Evolutionary conservation across 2,329 filamentous ascomycete genomes (phyloP), one percentile per base, ranked within the genome.

Genomic region (Plectosphaerella plurivora): DNA sequence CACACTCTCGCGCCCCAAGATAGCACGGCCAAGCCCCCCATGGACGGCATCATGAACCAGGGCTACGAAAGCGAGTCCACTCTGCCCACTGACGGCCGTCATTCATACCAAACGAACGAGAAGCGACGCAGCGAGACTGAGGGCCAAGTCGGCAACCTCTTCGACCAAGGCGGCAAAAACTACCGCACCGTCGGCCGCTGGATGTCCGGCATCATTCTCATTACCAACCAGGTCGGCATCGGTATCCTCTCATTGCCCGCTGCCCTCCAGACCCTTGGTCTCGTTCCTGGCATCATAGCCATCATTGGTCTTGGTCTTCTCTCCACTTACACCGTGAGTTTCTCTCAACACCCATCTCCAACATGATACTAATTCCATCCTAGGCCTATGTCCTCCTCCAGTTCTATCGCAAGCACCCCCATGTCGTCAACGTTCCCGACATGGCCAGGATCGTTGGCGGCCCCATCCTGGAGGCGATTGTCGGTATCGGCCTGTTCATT

Each of bases 381-480:
- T 8, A 33, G 1, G 67, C 86, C 11, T 64, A 66, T 16, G 62
- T 63, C 36, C 59, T 68, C 28, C 87, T 85, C 81, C 81, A 85
- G 62, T 89, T 88, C 66, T 89, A 84, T 65, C 70, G 87, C 53
- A 76, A 79, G 48, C 81, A 89, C 62, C 85, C 84, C 1, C 81
- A 88, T 64, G 78, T 87, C 53, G 78, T 84, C 58, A 86, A 89
- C 68, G 82, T 89, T 8, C 88, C 85, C 59, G 86, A 89, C 60
- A 83, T 89, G 80, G 76, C 78, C 76, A 62, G 76, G 73, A 61
- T 81, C 69, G 60, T 81, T 71, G 73, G 67, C 1, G 65, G 66
- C 2, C 57, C 58, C 1, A 51, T 58, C 4, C 57, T 68, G 14
- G 64, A 63, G 25, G 55, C 63, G 18, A 24, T 60, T 1, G 53